These are phyloP conservation scores for Clarireedia paspali DNA, from an alignment of 2,329 filamentous ascomycete genomes.

Conservation along the genomic window DNA sequence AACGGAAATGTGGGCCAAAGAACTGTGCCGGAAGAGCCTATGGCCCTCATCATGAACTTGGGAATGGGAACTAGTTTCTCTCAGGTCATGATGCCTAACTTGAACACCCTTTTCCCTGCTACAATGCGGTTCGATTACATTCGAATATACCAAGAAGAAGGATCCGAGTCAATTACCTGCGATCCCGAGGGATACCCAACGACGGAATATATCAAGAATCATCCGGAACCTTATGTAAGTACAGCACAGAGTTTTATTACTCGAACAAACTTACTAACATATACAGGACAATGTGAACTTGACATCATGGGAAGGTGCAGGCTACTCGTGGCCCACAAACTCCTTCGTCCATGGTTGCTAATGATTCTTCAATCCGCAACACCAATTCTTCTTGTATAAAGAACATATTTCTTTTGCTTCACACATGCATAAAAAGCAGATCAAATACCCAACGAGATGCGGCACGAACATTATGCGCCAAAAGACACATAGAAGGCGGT, in stretches of 20 bases:
- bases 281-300: conserved; percentile 49
- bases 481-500: conserved; percentile 12
- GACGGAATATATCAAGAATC: conserved; percentile 56
- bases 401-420: conserved; percentile 9
- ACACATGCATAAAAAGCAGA: conserved; percentile 7
- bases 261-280: conserved; percentile 7
- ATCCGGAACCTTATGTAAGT: conserved; percentile 49
- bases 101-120: conserved; percentile 50
- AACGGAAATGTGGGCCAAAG: conserved; percentile 65
- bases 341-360: conserved; percentile 49
- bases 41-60: conserved; percentile 61
- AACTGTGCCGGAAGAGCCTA: conserved; percentile 57
- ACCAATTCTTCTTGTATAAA: conserved; percentile 17
- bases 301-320: conserved; percentile 48
- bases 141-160: conserved; percentile 54
- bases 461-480: conserved; percentile 7
- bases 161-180: conserved; percentile 52
- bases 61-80: conserved; percentile 64
- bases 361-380: conserved; percentile 1
- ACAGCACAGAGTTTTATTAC: conserved; percentile 25
- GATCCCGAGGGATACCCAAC: conserved; percentile 61
- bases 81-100: conserved; percentile 47
- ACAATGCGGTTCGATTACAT: conserved; percentile 63
- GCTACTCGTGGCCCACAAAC: conserved; percentile 54
- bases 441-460: conserved; percentile 8